Evolutionary conservation across 116 monocot species (phyloP).

Genomic region (Papilionanthe hybrid): DNA sequence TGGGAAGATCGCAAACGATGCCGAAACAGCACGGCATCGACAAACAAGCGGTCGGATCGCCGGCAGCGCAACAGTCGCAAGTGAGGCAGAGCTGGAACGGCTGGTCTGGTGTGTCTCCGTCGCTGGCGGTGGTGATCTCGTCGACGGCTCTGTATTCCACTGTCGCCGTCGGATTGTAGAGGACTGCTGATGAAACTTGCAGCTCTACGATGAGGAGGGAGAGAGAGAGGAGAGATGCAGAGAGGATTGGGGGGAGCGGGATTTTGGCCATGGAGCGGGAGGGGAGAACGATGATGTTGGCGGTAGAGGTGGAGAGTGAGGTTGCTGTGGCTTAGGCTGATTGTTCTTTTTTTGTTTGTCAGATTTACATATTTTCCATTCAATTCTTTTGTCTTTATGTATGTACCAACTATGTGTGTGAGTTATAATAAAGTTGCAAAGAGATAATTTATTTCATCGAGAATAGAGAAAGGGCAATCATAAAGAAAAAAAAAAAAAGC

Average conservation of each 20-base stretch:
- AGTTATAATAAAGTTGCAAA: no score
- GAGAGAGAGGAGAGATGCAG: not conserved
- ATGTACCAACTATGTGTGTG: no score
- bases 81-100: constrained; percentile 52
- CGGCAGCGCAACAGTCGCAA: constrained; percentile 52
- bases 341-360: no score
- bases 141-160: constrained; percentile 5
- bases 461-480: no score
- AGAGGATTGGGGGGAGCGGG: not conserved
- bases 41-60: constrained; percentile 35
- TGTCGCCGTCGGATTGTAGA: not conserved
- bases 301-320: not conserved
- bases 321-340: not conserved
- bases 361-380: no score
- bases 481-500: no score
- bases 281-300: not conserved
- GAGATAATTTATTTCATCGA: no score
- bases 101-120: not conserved
- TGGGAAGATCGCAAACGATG: constrained; percentile 66
- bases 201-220: not conserved
- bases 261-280: not conserved
- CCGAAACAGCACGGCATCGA: constrained; percentile 62
- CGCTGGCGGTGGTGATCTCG: not conserved
- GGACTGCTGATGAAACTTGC: not conserved
- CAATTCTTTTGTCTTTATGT: no score